Conservation (phyloP, 2,329 filamentous ascomycete genomes). For the Raffaelea albimanens region DNA sequence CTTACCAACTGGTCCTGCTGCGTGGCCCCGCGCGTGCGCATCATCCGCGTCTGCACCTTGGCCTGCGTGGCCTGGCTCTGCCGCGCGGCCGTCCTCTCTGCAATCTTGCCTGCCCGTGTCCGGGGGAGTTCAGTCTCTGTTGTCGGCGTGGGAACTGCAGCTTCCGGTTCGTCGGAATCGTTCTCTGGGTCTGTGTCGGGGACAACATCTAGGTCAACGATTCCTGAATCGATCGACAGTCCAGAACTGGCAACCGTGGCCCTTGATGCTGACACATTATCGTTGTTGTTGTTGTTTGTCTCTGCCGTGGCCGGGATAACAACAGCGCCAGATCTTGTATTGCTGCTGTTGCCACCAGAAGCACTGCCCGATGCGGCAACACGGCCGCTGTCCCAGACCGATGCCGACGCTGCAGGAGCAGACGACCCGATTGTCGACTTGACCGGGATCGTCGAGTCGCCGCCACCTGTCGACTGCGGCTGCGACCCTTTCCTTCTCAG, state of each 20-base stretch:
- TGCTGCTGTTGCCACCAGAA: too few species aligned
- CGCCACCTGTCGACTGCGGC: conserved; percentile 4
- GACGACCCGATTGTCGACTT: too few species aligned
- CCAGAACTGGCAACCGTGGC: background rate
- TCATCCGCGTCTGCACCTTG: conserved; percentile 15
- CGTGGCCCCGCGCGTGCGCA: background rate
- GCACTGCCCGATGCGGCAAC: too few species aligned
- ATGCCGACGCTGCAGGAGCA: too few species aligned
- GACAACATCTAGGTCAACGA: conserved; percentile 2
- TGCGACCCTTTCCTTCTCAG: conserved; percentile 14
- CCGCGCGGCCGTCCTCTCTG: conserved; percentile 17
- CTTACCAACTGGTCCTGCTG: too few species aligned
- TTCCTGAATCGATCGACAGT: background rate
- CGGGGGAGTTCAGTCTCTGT: conserved; percentile 15
- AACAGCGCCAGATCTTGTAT: too few species aligned
- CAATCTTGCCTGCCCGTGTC: conserved; percentile 22
- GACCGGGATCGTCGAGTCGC: background rate
- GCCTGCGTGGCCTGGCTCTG: conserved; percentile 5
- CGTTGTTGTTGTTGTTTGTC: too few species aligned
- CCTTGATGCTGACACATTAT: too few species aligned
- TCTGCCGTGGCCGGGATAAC: too few species aligned
- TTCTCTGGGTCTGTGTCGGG: conserved; percentile 16
- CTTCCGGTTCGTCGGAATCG: conserved; percentile 3
- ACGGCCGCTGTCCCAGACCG: too few species aligned
- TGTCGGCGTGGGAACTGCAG: conserved; percentile 9